Evolutionary conservation across 257 asterid species (phyloP).

Genomic region (Primulina eburnea): DNA sequence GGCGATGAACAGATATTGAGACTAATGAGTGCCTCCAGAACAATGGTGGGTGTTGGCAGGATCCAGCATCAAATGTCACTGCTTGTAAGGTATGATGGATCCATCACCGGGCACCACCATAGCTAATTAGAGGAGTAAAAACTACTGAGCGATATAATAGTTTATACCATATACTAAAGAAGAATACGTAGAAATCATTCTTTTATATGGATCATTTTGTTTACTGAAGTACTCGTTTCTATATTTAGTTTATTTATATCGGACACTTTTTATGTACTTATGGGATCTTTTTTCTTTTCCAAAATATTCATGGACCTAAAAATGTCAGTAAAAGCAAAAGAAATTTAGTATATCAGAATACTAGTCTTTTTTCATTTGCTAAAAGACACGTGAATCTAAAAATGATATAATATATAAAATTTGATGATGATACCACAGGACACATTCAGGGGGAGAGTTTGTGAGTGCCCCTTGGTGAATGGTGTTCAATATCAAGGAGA

Average conservation of each 20-base stretch:
- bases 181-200: background rate
- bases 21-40: constrained; percentile 81
- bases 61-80: constrained; percentile 57
- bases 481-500: constrained; percentile 83
- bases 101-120: background rate
- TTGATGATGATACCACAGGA: constrained; percentile 42
- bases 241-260: background rate
- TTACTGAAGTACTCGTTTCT: background rate
- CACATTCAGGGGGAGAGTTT: constrained; percentile 87
- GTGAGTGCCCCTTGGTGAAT: constrained; percentile 70
- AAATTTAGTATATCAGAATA: background rate
- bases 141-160: background rate
- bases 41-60: constrained; percentile 88
- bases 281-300: background rate
- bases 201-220: no score
- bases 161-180: background rate
- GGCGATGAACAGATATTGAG: constrained; percentile 56
- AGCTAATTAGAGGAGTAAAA: background rate
- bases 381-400: background rate
- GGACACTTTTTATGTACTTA: background rate
- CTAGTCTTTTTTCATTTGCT: background rate
- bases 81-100: constrained; percentile 66
- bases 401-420: background rate
- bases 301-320: background rate
- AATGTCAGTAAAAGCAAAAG: background rate